phyloP scores from a whole-genome alignment of 2,329 filamentous ascomycete species.

The Aspergillus sp. region DNA sequence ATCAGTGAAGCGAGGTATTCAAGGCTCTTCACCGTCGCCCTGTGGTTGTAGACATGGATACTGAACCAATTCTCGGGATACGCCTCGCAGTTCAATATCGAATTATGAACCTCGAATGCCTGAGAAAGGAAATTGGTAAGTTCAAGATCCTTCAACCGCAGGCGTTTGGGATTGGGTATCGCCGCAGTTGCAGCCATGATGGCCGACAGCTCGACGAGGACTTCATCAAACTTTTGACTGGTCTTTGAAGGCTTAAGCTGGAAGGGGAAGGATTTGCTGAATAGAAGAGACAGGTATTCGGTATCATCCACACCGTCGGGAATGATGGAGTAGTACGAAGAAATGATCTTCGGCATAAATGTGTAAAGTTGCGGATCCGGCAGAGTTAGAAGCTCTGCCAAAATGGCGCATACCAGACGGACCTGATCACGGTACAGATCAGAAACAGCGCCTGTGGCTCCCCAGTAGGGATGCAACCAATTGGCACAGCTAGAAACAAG shows the following conservation, averaged over 20 bases:
- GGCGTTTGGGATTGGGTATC: conserved; percentile 69
- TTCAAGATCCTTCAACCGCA: conserved; percentile 75
- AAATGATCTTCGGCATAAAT: conserved; percentile 86
- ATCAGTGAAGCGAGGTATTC: conserved; percentile 79
- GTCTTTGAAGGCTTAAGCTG: conserved; percentile 66
- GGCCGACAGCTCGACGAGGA: conserved; percentile 82
- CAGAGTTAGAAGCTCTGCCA: conserved; percentile 79
- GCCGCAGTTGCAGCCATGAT: conserved; percentile 80
- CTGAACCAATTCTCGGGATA: conserved; percentile 91
- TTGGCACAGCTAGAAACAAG: conserved; percentile 78
- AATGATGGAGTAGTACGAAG: conserved; percentile 80
- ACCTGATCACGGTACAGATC: conserved; percentile 93
- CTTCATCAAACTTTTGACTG: conserved; percentile 73
- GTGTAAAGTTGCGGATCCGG: conserved; percentile 80
- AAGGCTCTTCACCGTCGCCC: conserved; percentile 80
- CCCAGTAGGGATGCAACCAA: conserved; percentile 96
- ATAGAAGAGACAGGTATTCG: conserved; percentile 75
- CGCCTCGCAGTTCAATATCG: conserved; percentile 82
- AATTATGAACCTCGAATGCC: conserved; percentile 80
- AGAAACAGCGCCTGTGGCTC: conserved; percentile 67
- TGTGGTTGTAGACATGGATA: conserved; percentile 88
- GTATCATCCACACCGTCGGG: conserved; percentile 60
- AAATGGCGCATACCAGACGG: conserved; percentile 85
- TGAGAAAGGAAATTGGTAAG: conserved; percentile 74
- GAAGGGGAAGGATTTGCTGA: conserved; percentile 88